These are phyloP conservation scores for Lasiodiplodia sp. DNA, from an alignment of 2,329 filamentous ascomycete genomes.

Conservation along the genomic window DNA sequence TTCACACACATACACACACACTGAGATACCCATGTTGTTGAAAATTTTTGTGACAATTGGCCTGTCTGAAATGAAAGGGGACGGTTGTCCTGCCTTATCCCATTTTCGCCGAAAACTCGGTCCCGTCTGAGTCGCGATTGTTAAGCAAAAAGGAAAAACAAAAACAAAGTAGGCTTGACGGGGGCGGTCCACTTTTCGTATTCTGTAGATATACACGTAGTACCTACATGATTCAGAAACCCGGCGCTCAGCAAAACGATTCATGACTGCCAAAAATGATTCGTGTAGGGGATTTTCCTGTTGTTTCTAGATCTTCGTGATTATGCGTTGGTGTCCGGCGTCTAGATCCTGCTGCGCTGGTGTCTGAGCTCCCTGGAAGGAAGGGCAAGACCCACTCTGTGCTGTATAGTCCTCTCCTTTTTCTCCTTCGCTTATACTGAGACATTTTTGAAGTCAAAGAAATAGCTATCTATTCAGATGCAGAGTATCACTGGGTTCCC, in stretches of 20 bases:
- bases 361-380: no score
- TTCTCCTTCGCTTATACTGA: no score
- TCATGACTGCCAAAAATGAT: neutral
- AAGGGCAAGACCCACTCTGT: no score
- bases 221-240: neutral
- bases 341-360: no score
- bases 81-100: neutral
- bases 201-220: neutral
- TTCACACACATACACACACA: neutral
- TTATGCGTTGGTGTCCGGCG: neutral
- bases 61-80: constrained; percentile 6
- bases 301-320: neutral
- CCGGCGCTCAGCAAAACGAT: neutral
- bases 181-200: neutral
- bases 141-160: neutral
- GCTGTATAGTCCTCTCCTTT: no score
- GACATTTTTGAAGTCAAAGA: no score
- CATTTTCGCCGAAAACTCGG: neutral
- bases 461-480: no score
- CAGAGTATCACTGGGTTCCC: no score
- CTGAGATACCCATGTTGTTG: neutral
- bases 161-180: neutral
- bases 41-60: neutral
- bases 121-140: neutral
- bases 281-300: neutral